phyloP scores from a whole-genome alignment of 345 rosid species.

The Zanthoxylum bungeanum region DNA sequence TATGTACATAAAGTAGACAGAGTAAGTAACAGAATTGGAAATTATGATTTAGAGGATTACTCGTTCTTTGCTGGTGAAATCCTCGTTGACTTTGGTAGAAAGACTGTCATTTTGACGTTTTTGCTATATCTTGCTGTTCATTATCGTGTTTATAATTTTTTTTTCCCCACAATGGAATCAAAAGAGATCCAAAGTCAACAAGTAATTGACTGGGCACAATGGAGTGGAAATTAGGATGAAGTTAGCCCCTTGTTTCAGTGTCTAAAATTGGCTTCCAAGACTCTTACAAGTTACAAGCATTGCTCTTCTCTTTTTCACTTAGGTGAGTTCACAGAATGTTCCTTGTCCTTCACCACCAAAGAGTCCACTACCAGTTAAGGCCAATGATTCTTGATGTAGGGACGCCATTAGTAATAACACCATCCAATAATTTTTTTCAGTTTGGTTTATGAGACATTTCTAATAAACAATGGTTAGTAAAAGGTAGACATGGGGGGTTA shows the following conservation, averaged over 20 bases:
- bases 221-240: no score
- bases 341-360: conserved; percentile 14
- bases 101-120: not conserved
- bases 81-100: not conserved
- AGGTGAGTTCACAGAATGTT: conserved; percentile 18
- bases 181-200: not conserved
- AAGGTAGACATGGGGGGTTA: no score
- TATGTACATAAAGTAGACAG: not conserved
- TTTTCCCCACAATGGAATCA: not conserved
- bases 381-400: no score
- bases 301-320: conserved; percentile 25
- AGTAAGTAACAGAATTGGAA: not conserved
- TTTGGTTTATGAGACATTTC: no score
- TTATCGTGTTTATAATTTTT: not conserved
- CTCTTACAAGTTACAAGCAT: conserved; percentile 6
- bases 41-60: not conserved
- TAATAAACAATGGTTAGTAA: no score
- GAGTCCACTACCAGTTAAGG: not conserved
- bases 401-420: no score
- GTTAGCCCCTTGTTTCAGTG: no score
- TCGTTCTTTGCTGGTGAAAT: not conserved
- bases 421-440: no score
- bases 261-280: conserved; percentile 22
- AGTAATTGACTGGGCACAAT: not conserved
- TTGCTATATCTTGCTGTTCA: not conserved